These are phyloP conservation scores for Cladosporium phlei DNA, from an alignment of 2,329 filamentous ascomycete species.

Conservation along the genomic window DNA sequence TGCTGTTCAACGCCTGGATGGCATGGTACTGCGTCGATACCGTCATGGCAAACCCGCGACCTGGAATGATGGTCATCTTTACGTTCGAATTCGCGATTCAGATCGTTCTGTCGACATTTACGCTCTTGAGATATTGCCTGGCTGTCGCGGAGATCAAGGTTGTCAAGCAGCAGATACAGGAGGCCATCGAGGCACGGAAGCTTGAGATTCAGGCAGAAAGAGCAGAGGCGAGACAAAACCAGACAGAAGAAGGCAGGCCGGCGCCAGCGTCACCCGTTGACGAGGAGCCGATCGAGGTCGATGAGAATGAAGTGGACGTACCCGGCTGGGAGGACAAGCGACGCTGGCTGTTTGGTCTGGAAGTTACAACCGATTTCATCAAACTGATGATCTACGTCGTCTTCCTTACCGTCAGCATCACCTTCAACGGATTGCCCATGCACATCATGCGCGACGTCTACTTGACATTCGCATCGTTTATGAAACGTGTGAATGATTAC, in stretches of 20 bases:
- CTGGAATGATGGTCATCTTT: conserved; percentile 99
- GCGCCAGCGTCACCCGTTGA: conserved; percentile 48
- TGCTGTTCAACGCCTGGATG: conserved; percentile 74
- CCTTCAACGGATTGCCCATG: conserved; percentile 91
- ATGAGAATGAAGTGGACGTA: conserved; percentile 92
- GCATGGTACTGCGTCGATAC: conserved; percentile 75
- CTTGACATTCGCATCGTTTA: conserved; percentile 86
- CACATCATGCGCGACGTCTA: conserved; percentile 96
- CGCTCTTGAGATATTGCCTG: conserved; percentile 70
- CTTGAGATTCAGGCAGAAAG: conserved; percentile 56
- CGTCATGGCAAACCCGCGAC: conserved; percentile 80
- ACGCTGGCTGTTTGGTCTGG: conserved; percentile 82
- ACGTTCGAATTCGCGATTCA: conserved; percentile 94
- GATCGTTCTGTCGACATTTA: conserved; percentile 73
- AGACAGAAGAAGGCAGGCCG: conserved; percentile 34
- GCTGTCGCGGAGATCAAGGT: conserved; percentile 74
- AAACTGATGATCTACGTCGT: conserved; percentile 84
- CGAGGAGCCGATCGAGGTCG: conserved; percentile 59
- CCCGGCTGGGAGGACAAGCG: conserved; percentile 96
- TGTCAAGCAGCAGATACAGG: conserved; percentile 66
- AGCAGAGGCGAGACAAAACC: conserved; percentile 33
- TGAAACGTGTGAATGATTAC: conserved; percentile 83
- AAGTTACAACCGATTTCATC: conserved; percentile 75
- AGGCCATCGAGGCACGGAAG: conserved; percentile 63
- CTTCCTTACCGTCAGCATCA: conserved; percentile 90